These are phyloP conservation scores for Hippophae gyantsensis DNA, from an alignment of 306 rosid species.

Conservation along the genomic window DNA sequence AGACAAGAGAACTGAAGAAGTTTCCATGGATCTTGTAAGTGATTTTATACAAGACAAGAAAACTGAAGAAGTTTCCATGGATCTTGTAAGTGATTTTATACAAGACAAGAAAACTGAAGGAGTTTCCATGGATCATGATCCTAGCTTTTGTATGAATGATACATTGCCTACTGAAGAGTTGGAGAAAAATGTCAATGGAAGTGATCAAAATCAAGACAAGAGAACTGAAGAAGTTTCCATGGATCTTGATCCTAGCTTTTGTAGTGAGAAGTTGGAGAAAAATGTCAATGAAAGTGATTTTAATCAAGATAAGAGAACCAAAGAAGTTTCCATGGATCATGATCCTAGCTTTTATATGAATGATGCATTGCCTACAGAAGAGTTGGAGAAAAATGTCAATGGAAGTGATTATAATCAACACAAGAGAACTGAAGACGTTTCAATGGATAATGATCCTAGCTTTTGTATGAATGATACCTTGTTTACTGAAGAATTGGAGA, in stretches of 20 bases:
- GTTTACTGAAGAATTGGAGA: constrained; percentile 23
- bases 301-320: background rate
- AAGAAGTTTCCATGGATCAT: constrained; percentile 16
- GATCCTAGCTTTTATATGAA: constrained; percentile 16
- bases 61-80: constrained; percentile 13
- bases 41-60: background rate
- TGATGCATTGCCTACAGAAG: constrained; percentile 25
- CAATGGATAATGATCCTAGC: constrained; percentile 8
- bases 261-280: too few relatives aligned
- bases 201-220: constrained; percentile 1
- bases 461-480: constrained; percentile 21
- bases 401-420: constrained; percentile 12
- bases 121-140: constrained; percentile 14
- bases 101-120: background rate
- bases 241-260: background rate
- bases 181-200: constrained; percentile 17
- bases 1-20: constrained; percentile 2
- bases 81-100: constrained; percentile 9
- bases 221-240: constrained; percentile 14
- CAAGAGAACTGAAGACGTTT: constrained; percentile 9
- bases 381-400: constrained; percentile 14
- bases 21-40: constrained; percentile 19
- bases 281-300: too few relatives aligned
- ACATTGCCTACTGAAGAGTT: constrained; percentile 24
- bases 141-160: constrained; percentile 20